Conservation (phyloP, 164 flowering plant species). For the Houttuynia cordata region DNA sequence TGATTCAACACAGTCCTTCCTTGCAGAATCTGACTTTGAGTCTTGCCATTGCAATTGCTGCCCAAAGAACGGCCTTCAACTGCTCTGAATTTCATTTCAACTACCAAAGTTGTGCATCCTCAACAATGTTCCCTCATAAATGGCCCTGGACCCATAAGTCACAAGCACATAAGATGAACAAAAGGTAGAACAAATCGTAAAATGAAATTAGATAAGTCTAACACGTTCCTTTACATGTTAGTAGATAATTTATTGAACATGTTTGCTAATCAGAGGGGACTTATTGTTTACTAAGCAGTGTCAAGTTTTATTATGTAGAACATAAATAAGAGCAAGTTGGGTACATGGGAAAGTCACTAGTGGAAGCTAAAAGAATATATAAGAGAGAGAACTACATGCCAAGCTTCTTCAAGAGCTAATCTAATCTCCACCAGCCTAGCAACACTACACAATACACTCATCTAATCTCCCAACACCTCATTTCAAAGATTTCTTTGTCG, state of each 20-base stretch:
- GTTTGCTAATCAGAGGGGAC: too few relatives aligned
- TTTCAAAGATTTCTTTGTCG: neutral
- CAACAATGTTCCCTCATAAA: too few relatives aligned
- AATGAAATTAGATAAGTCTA: too few relatives aligned
- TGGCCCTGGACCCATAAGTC: too few relatives aligned
- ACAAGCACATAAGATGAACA: too few relatives aligned
- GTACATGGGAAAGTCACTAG: neutral
- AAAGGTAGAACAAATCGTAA: too few relatives aligned
- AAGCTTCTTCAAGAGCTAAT: neutral
- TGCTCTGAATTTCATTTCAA: neutral
- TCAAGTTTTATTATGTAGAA: too few relatives aligned
- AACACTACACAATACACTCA: neutral
- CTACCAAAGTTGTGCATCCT: neutral
- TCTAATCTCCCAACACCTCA: neutral
- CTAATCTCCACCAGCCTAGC: neutral
- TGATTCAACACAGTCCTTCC: neutral
- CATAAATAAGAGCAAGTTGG: too few relatives aligned
- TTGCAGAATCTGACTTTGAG: neutral
- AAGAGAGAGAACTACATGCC: neutral
- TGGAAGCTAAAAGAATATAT: too few relatives aligned
- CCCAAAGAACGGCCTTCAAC: neutral
- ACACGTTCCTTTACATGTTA: too few relatives aligned
- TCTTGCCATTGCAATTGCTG: neutral
- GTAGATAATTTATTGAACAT: too few relatives aligned
- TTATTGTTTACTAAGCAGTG: too few relatives aligned